Evolutionary conservation across 306 rosid genomes (phyloP).

Genomic region (Alnus glutinosa): DNA sequence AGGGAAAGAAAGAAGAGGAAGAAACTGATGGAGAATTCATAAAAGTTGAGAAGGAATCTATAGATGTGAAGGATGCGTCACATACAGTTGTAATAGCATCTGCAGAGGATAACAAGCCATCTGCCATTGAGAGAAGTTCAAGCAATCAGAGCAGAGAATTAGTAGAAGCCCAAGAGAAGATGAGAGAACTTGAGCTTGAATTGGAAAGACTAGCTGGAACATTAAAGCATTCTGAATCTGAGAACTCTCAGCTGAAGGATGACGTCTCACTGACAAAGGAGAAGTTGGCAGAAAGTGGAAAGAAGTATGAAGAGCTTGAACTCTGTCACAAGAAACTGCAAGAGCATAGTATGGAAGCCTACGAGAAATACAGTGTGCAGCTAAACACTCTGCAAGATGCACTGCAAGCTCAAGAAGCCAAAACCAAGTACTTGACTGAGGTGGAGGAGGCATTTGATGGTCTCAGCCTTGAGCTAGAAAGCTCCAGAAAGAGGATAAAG

Average conservation of each 20-base stretch:
- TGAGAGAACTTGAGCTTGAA: slow-evolving; percentile 71
- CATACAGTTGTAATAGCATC: slow-evolving; percentile 23
- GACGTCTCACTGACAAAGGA: slow-evolving; percentile 61
- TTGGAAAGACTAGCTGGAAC: slow-evolving; percentile 53
- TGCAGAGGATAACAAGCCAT: slow-evolving; percentile 41
- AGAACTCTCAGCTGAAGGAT: slow-evolving; percentile 66
- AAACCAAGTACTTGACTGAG: slow-evolving; percentile 59
- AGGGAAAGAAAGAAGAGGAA: slow-evolving; percentile 78
- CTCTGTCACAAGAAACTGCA: slow-evolving; percentile 62
- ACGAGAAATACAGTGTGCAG: slow-evolving; percentile 63
- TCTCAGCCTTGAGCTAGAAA: slow-evolving; percentile 61
- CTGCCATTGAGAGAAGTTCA: slow-evolving; percentile 52
- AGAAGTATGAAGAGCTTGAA: slow-evolving; percentile 63
- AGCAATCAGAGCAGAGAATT: slow-evolving; percentile 66
- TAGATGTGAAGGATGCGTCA: slow-evolving; percentile 45
- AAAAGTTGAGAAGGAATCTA: slow-evolving; percentile 82
- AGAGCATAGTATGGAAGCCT: slow-evolving; percentile 58
- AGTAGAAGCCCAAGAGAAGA: slow-evolving; percentile 84
- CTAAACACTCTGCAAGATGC: slow-evolving; percentile 66
- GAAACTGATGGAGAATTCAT: slow-evolving; percentile 93
- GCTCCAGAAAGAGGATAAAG: slow-evolving; percentile 55
- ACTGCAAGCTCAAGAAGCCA: slow-evolving; percentile 64
- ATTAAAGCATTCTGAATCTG: slow-evolving; percentile 73
- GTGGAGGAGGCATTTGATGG: slow-evolving; percentile 72
- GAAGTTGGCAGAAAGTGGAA: slow-evolving; percentile 62